Percentiles rank a stretch among this genome's conserved stretches.
Conservation (phyloP, 768 basidiomycete species). For the Tephrocybe sp. region DNA sequence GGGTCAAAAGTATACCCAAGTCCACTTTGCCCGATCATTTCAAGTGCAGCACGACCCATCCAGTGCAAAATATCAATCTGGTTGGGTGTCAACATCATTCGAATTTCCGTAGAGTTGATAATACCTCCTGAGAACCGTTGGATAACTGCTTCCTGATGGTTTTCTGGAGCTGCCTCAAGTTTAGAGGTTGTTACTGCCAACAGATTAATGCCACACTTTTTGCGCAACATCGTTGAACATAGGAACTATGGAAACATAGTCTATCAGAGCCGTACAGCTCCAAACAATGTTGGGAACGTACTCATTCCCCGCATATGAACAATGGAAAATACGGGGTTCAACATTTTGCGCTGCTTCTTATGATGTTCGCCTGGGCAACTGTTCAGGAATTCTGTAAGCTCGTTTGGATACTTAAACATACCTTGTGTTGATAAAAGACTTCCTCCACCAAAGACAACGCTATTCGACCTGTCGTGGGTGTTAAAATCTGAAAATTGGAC, state of each 20-base stretch:
- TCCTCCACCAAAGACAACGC: slow-evolving; percentile 9
- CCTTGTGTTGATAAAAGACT: slow-evolving; percentile 13
- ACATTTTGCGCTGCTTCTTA: slow-evolving; percentile 17
- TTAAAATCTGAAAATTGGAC: neutral
- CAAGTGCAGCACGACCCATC: slow-evolving; percentile 18
- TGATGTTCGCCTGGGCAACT: slow-evolving; percentile 10
- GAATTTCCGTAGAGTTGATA: neutral
- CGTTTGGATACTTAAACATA: neutral
- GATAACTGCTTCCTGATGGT: slow-evolving; percentile 2
- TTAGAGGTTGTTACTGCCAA: neutral
- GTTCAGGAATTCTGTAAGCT: neutral
- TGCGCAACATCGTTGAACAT: slow-evolving; percentile 17
- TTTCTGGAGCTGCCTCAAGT: slow-evolving; percentile 1
- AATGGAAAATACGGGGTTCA: slow-evolving; percentile 19
- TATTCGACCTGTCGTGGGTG: neutral
- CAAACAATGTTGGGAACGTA: neutral
- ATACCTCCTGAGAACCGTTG: slow-evolving; percentile 13
- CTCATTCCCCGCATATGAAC: slow-evolving; percentile 18
- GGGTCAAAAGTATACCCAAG: slow-evolving; percentile 19
- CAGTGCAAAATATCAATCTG: slow-evolving; percentile 20
- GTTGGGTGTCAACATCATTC: neutral
- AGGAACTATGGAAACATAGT: slow-evolving; percentile 9
- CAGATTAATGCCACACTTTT: slow-evolving; percentile 7
- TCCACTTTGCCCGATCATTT: slow-evolving; percentile 20
- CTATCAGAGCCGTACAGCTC: neutral